Evolutionary conservation across 306 rosid genomes (phyloP), one percentile per base, ranked within the genome.

Genomic region (Corylus avellana): DNA sequence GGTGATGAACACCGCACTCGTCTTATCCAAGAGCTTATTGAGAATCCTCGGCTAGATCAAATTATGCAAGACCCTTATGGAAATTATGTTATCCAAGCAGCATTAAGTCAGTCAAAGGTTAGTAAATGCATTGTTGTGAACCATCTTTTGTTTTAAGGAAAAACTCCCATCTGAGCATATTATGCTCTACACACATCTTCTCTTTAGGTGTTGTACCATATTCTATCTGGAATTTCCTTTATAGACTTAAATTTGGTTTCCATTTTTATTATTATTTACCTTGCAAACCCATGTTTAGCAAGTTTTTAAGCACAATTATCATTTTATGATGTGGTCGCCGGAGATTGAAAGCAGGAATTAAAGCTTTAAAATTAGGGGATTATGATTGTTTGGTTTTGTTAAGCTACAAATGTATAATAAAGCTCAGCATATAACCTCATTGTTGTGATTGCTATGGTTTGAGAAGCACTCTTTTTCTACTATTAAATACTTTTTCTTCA

Each of bases 21-120:
- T 9, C 70, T 89, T 39, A 77, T 89, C 55, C 72, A 75, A 68
- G 88, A 89, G 75, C 73, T 89, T 73, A 77, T 89, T 1, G 68
- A 56, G 4, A 70, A 81, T 78, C 79, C 80, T 0, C 80, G 72
- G 18, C 78, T 89, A 25, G 91, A 83, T 75, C 87, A 85, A 75
- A 77, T 89, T 75, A 83, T 89, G 88, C 91, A 81, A 67, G 91
- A 89, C 78, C 89, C 89, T 58, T 87, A 79, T 18, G 93, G 89
- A 0, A 89, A 89, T 54, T 89, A 85, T 75, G 89, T 80, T 59
- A 75, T 87, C 68, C 93, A 89, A 77, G 84, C 84, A 4, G 93
- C 91, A 1, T 57, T 87, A 37, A 20, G 58, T 37, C 86, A 77
- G 7, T 77, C 91, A 8, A 84, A 85, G 87, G 93, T 89, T 55